Conservation (phyloP, 495 filamentous ascomycete species). For the Thozetella sp. region DNA sequence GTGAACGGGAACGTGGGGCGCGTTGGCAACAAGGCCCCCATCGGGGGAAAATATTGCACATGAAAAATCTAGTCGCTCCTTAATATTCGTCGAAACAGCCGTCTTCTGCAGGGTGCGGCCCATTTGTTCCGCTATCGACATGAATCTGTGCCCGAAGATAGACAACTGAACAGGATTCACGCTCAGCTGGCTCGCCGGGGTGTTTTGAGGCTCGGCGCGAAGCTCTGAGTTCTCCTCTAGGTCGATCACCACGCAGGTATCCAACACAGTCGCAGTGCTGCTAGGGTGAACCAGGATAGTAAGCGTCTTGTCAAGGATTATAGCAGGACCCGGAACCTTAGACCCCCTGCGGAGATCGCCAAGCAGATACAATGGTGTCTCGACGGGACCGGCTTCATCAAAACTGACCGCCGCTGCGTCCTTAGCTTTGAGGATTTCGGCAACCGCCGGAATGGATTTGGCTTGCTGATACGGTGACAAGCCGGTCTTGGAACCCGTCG, state of each 20-base stretch:
- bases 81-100: slow-evolving; percentile 95
- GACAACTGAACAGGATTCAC: slow-evolving; percentile 89
- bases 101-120: slow-evolving; percentile 95
- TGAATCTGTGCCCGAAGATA: slow-evolving; percentile 96
- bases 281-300: background rate
- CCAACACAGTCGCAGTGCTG: slow-evolving; percentile 5
- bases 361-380: background rate
- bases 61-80: slow-evolving; percentile 94
- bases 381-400: background rate
- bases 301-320: background rate
- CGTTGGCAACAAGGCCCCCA: slow-evolving; percentile 91
- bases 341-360: background rate
- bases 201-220: slow-evolving; percentile 47
- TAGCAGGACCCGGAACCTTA: background rate
- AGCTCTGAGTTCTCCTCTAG: slow-evolving; percentile 61
- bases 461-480: background rate
- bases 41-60: slow-evolving; percentile 91
- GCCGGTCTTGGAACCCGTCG: background rate
- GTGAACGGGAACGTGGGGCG: slow-evolving; percentile 93
- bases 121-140: slow-evolving; percentile 99
- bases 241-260: slow-evolving; percentile 75
- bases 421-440: background rate
- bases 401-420: background rate
- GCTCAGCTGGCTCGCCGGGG: slow-evolving; percentile 47
- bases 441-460: background rate